Percentiles rank a stretch among this genome's conserved stretches.
Evolutionary conservation across 2,329 filamentous ascomycete genomes (phyloP).

Genomic region (Colletotrichum chlorophyti): DNA sequence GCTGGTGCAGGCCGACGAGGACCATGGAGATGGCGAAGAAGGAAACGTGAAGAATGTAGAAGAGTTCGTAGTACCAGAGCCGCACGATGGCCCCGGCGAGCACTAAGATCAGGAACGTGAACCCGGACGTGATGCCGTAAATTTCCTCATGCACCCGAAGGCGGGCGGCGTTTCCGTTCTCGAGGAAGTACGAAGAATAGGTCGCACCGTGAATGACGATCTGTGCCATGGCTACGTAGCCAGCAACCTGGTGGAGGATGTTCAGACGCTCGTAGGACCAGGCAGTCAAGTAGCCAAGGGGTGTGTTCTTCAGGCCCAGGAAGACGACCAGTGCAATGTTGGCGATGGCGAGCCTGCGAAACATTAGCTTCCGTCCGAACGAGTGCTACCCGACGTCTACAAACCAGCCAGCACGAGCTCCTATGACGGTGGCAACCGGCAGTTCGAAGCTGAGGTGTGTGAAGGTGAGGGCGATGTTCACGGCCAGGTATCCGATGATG

Average conservation of each 20-base stretch:
- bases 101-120: constrained; percentile 52
- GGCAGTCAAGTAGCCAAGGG: constrained; percentile 57
- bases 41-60: constrained; percentile 59
- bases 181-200: constrained; percentile 50
- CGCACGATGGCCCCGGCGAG: constrained; percentile 52
- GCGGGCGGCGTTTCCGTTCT: constrained; percentile 33
- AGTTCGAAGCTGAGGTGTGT: constrained; percentile 40
- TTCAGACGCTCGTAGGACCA: constrained; percentile 67
- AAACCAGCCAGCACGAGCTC: constrained; percentile 47
- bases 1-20: constrained; percentile 58
- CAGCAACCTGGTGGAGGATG: constrained; percentile 60
- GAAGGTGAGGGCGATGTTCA: constrained; percentile 43
- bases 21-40: constrained; percentile 57
- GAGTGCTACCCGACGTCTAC: too few species aligned
- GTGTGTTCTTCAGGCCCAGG: constrained; percentile 63
- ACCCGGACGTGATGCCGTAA: constrained; percentile 55
- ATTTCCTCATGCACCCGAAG: constrained; percentile 48
- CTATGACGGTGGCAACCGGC: constrained; percentile 41
- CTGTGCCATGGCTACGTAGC: constrained; percentile 54
- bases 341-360: constrained; percentile 43
- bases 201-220: constrained; percentile 53
- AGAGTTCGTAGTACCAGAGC: constrained; percentile 60
- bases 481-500: constrained; percentile 37
- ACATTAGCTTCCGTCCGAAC: neutral
- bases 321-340: constrained; percentile 62